Evolutionary conservation across 2,329 filamentous ascomycete species (phyloP).

Genomic region (Fusarium ramigenum): DNA sequence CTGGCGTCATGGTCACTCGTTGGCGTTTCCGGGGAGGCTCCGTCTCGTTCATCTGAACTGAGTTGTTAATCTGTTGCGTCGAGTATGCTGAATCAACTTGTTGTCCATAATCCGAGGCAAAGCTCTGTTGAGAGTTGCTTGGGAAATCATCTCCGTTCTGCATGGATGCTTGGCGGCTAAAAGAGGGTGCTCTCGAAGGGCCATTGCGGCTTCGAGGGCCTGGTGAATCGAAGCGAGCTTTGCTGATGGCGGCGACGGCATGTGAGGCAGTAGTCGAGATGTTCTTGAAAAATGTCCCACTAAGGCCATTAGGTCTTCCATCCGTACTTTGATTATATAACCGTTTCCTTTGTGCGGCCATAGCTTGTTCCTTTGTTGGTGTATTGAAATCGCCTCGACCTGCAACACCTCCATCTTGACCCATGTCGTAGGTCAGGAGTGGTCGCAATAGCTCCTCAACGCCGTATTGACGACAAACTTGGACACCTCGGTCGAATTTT

Average conservation of each 20-base stretch:
- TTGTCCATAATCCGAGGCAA: constrained; percentile 79
- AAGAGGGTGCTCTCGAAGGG: constrained; percentile 72
- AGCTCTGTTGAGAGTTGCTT: constrained; percentile 84
- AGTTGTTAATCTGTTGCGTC: constrained; percentile 62
- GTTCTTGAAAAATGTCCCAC: constrained; percentile 95
- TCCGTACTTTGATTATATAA: constrained; percentile 81
- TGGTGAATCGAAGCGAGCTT: constrained; percentile 91
- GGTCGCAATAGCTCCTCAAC: constrained; percentile 81
- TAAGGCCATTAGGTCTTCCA: constrained; percentile 70
- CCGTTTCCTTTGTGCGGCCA: constrained; percentile 93
- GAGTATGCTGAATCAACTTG: constrained; percentile 76
- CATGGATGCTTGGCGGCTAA: constrained; percentile 76
- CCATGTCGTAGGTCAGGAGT: constrained; percentile 82
- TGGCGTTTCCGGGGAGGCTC: constrained; percentile 88
- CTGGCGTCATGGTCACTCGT: constrained; percentile 64
- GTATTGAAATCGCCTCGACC: constrained; percentile 85
- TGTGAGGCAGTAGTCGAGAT: constrained; percentile 94
- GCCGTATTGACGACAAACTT: constrained; percentile 84
- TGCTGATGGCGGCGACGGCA: constrained; percentile 95
- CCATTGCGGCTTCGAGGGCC: constrained; percentile 73
- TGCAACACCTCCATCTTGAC: constrained; percentile 75
- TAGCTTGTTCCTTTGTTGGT: constrained; percentile 97
- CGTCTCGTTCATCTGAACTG: constrained; percentile 53
- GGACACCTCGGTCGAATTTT: constrained; percentile 87
- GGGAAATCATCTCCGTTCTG: constrained; percentile 75